A percentile compares a stretch with the other conserved stretches of the same genome.
Conservation (phyloP, 2,329 filamentous ascomycete species). For the Lecanicillium sp. region DNA sequence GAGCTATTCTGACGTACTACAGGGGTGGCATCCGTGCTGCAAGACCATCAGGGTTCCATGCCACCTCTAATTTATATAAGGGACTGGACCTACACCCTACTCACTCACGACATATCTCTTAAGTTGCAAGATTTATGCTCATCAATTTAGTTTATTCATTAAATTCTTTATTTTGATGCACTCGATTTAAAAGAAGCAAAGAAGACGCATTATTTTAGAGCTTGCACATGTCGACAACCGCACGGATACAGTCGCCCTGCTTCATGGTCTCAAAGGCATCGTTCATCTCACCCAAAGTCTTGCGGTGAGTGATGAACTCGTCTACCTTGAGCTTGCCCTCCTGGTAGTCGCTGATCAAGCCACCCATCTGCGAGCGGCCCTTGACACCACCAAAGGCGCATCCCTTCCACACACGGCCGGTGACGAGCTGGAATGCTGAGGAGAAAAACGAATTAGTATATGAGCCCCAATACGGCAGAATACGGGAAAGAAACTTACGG, state of each 20-base stretch:
- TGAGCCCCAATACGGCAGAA: background rate
- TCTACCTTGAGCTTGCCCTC: conserved; percentile 90
- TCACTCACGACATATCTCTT: background rate
- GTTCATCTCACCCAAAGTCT: conserved; percentile 78
- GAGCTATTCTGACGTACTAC: background rate
- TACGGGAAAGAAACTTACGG: conserved; percentile 53
- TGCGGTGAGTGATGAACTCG: conserved; percentile 97
- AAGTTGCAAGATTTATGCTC: too few species aligned
- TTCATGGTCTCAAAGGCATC: conserved; percentile 90
- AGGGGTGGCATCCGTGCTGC: background rate
- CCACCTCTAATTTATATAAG: background rate
- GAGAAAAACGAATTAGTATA: conserved; percentile 12
- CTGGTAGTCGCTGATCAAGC: conserved; percentile 83
- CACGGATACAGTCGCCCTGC: conserved; percentile 91
- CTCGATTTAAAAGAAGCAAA: too few species aligned
- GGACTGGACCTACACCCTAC: background rate
- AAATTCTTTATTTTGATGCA: background rate
- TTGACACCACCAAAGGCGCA: conserved; percentile 98
- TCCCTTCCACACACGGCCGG: conserved; percentile 93
- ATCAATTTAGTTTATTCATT: too few species aligned
- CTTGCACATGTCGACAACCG: conserved; percentile 64
- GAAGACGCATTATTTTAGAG: conserved; percentile 12
- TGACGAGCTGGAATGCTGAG: conserved; percentile 94
- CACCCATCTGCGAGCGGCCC: conserved; percentile 84
- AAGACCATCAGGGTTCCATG: background rate